Percentiles rank a stretch among this genome's conserved stretches.
These are phyloP conservation scores for Geotrichum cucujoidarum DNA, from an alignment of 1,139 yeast species.

Conservation along the genomic window DNA sequence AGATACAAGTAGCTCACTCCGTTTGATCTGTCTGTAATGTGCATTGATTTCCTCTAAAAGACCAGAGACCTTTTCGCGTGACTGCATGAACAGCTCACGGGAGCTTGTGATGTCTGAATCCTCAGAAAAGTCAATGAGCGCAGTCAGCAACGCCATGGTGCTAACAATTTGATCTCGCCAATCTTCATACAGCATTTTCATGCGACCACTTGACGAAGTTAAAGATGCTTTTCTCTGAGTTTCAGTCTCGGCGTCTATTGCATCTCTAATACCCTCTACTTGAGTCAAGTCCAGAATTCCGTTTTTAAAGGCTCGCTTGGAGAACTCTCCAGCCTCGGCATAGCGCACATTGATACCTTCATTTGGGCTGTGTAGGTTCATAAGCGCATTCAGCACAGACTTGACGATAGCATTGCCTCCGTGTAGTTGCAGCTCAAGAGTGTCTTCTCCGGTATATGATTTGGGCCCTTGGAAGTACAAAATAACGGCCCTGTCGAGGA, in stretches of 20 bases:
- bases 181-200: conserved; percentile 46
- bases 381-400: conserved; percentile 54
- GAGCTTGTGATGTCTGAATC: conserved; percentile 78
- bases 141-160: conserved; percentile 71
- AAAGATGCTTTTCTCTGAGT: conserved; percentile 73
- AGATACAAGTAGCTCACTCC: conserved; percentile 59
- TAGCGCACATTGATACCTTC: conserved; percentile 48
- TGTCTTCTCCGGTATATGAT: conserved; percentile 93
- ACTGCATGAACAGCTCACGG: conserved; percentile 42
- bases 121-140: conserved; percentile 85
- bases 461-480: conserved; percentile 66
- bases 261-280: conserved; percentile 81
- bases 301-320: conserved; percentile 72
- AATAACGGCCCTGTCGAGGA: conserved; percentile 74
- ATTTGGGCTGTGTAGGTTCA: conserved; percentile 24
- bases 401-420: conserved; percentile 87
- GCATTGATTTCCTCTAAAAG: conserved; percentile 45
- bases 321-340: conserved; percentile 93
- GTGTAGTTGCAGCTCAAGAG: conserved; percentile 81
- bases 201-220: conserved; percentile 65
- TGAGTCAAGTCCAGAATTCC: conserved; percentile 70
- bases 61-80: conserved; percentile 41
- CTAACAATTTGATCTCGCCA: conserved; percentile 71
- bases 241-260: conserved; percentile 94
- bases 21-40: conserved; percentile 44